These are phyloP conservation scores for Austroboletus niveus DNA, from an alignment of 1,284 basidiomycete genomes.

Conservation along the genomic window DNA sequence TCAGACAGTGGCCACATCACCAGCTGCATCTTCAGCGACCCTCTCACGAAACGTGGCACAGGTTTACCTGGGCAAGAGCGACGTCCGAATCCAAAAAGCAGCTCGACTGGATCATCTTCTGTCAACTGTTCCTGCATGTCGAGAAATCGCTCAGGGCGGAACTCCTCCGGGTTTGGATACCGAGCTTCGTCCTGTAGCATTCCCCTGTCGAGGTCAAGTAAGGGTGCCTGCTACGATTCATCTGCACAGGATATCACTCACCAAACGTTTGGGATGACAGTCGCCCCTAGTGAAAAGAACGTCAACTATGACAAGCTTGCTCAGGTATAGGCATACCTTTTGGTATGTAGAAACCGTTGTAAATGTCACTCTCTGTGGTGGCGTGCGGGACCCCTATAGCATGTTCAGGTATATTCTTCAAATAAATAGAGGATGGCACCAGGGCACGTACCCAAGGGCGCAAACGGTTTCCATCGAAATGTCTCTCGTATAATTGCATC, in stretches of 20 bases:
- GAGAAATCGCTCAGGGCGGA: conserved; percentile 23
- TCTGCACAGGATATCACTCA: neutral
- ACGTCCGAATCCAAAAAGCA: conserved; percentile 21
- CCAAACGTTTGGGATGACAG: conserved; percentile 17
- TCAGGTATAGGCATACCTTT: conserved; percentile 10
- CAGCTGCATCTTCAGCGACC: neutral
- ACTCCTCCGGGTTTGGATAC: conserved; percentile 15
- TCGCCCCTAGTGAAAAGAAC: conserved; percentile 3
- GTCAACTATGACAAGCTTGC: neutral
- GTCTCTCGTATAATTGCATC: conserved; percentile 38
- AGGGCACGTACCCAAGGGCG: conserved; percentile 11
- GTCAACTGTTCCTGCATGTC: conserved; percentile 11
- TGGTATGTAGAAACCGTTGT: conserved; percentile 22
- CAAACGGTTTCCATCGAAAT: conserved; percentile 21
- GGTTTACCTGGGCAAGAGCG: conserved; percentile 16
- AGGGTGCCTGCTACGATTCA: no score
- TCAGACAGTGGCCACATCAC: neutral
- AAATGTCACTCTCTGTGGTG: conserved; percentile 9
- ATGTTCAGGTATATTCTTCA: neutral
- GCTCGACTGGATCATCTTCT: conserved; percentile 9
- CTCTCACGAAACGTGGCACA: neutral
- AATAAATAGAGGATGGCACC: neutral
- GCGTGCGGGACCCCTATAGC: conserved; percentile 12
- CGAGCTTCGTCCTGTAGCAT: conserved; percentile 15
- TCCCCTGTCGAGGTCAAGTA: conserved; percentile 8